Percentiles rank a stretch among this genome's conserved stretches.
Conservation (phyloP, 306 rosid genomes). For the Cucurbita argyrosperma region DNA sequence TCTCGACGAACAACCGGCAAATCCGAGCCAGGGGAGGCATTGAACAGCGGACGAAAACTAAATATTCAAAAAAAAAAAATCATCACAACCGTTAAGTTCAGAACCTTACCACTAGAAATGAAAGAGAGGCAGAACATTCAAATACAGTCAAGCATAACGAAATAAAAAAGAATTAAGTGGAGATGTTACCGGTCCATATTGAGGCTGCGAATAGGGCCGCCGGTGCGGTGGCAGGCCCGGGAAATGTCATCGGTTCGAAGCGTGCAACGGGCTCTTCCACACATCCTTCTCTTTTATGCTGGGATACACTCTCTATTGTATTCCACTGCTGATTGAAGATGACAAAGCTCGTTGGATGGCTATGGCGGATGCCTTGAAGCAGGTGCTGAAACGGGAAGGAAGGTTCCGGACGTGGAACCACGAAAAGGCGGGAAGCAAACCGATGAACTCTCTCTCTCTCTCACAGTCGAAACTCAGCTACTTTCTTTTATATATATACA, state of each 20-base stretch:
- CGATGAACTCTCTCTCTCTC: not conserved
- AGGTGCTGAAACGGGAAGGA: not conserved
- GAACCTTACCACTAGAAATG: not conserved
- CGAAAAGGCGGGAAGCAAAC: not conserved
- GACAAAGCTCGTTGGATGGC: not conserved
- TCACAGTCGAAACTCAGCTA: no score
- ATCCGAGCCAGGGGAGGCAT: constrained; percentile 61
- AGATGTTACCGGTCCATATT: constrained; percentile 38
- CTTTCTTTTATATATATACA: no score
- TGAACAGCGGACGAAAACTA: constrained; percentile 62
- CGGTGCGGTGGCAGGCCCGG: constrained; percentile 50
- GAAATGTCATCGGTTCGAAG: constrained; percentile 50
- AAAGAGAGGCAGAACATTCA: not conserved
- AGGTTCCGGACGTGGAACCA: not conserved
- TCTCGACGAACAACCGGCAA: constrained; percentile 65
- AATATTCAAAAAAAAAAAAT: not conserved
- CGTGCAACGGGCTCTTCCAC: constrained; percentile 67
- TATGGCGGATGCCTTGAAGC: not conserved
- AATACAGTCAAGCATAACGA: not conserved
- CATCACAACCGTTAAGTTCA: not conserved
- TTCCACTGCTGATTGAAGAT: not conserved
- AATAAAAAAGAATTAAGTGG: not conserved
- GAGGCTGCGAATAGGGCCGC: constrained; percentile 26
- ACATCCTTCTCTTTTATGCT: constrained; percentile 22
- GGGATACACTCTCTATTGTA: not conserved